Evolutionary conservation across 257 asterid genomes (phyloP).

Genomic region (Cinchona pubescens): DNA sequence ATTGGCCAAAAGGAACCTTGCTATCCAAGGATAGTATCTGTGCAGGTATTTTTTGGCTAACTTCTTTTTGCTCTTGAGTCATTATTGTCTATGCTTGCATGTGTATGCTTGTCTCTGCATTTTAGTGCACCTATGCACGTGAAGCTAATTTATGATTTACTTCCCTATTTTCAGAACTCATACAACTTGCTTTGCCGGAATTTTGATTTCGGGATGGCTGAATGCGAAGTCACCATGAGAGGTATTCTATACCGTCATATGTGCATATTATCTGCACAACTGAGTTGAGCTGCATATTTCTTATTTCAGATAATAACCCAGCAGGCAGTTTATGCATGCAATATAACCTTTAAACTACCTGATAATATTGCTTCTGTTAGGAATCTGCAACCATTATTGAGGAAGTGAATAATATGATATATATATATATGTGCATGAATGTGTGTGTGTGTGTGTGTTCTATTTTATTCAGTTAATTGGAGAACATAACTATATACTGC

Average conservation of each 20-base stretch:
- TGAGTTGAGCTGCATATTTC: not conserved
- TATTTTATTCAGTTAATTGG: not conserved
- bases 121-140: not conserved
- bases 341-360: not conserved
- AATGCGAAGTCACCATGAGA: conserved; percentile 93
- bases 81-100: conserved; percentile 8
- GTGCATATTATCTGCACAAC: not conserved
- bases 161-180: conserved; percentile 53
- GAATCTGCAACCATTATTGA: not conserved
- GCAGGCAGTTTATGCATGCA: not conserved
- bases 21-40: conserved; percentile 61
- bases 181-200: conserved; percentile 81
- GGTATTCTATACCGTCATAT: conserved; percentile 38
- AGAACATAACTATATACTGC: not conserved
- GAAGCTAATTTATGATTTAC: conserved; percentile 6
- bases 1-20: conserved; percentile 42
- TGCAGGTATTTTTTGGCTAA: conserved; percentile 62
- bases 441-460: too few relatives aligned
- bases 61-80: conserved; percentile 26
- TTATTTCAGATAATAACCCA: not conserved
- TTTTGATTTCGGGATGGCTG: conserved; percentile 86
- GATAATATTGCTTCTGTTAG: not conserved
- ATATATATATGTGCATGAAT: too few relatives aligned
- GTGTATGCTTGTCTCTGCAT: conserved; percentile 12
- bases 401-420: not conserved